A percentile compares a stretch with the other conserved stretches of the same genome.
These are phyloP conservation scores for Hericium erinaceus DNA, from an alignment of 768 basidiomycete species.

Conservation along the genomic window DNA sequence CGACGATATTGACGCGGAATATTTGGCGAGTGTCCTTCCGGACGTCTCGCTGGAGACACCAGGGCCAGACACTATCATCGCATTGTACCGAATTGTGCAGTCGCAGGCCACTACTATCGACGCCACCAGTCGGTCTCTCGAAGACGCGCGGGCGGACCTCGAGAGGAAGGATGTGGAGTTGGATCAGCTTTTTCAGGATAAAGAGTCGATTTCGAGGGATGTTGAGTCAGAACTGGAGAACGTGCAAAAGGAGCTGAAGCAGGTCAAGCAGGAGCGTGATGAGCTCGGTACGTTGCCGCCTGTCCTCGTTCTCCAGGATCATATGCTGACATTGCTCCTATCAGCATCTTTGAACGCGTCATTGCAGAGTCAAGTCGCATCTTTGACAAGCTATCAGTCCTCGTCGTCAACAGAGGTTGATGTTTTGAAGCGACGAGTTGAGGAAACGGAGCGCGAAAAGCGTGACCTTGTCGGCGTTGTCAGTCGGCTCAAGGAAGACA, in stretches of 20 bases:
- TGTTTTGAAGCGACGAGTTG: constrained; percentile 46
- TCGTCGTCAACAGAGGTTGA: constrained; percentile 57
- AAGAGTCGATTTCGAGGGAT: constrained; percentile 51
- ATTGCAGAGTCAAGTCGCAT: constrained; percentile 46
- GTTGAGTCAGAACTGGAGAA: constrained; percentile 43
- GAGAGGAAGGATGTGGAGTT: constrained; percentile 75
- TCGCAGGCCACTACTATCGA: constrained; percentile 50
- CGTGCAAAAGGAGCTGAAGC: constrained; percentile 45
- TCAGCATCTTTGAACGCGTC: constrained; percentile 36
- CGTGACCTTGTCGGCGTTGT: constrained; percentile 79
- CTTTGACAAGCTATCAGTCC: constrained; percentile 48
- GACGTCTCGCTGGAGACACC: constrained; percentile 48
- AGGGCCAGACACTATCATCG: constrained; percentile 47
- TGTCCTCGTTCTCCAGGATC: constrained; percentile 4
- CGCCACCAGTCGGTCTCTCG: constrained; percentile 49
- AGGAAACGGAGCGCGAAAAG: constrained; percentile 84
- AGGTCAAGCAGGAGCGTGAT: constrained; percentile 53
- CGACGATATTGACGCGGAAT: constrained; percentile 56
- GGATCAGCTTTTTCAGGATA: constrained; percentile 77
- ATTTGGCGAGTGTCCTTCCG: constrained; percentile 51
- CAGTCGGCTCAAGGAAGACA: constrained; percentile 73
- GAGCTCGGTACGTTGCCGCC: constrained; percentile 43
- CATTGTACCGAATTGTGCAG: constrained; percentile 53
- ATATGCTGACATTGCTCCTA: constrained; percentile 16
- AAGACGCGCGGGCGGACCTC: constrained; percentile 57